Evolutionary conservation across 1,284 basidiomycete species (phyloP), one percentile per base, ranked within the genome.

Genomic region (Puccinia polysora): DNA sequence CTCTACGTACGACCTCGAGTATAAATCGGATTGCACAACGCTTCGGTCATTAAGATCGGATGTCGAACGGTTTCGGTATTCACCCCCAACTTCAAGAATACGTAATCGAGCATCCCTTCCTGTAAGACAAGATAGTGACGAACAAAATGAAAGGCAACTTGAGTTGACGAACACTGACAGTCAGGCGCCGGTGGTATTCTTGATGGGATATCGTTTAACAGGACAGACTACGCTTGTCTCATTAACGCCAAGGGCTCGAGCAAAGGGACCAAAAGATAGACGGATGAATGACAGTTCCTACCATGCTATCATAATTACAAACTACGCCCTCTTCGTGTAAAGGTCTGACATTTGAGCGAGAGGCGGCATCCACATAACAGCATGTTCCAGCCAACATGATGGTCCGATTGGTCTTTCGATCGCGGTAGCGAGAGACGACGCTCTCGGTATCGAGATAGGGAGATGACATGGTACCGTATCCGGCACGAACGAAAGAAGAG

Each of bases 21-120:
- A 81, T 95, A 91, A 32, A 95, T 81, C 0, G 94, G 93, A 47
- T 92, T 91, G 74, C 88, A 88, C 1, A 98, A 82, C 10, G 92
- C 85, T 80, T 99, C 96, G 0, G 92, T 89, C 91, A 98, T 96
- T 74, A 96, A 82, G 30, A 99, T 83, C 0, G 95, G 94, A 79
- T 97, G 93, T 73, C 89, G 85, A 38, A 97, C 84, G n/a, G 84
- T 83, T 6, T 86, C 81, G 18, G 30, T 32, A n/a, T 45, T 45
- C 45, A 70, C n/a, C 1, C 58, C 68, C 18, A 70, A 56, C 49
- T 62, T 60, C 32, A 70, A 62, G 36, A 70, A 62, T 15, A 70
- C 23, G 18, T 62, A 62, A 38, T 70, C 68, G 28, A 70, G 38
- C 68, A 70, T 70, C n/a, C 30, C 45, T 53, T 70, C 68, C 65